A percentile compares a stretch with the other conserved stretches of the same genome.
These are phyloP conservation scores for Globisporangium megalacanthum DNA, from an alignment of 352 stramenopile genomes.

Conservation along the genomic window DNA sequence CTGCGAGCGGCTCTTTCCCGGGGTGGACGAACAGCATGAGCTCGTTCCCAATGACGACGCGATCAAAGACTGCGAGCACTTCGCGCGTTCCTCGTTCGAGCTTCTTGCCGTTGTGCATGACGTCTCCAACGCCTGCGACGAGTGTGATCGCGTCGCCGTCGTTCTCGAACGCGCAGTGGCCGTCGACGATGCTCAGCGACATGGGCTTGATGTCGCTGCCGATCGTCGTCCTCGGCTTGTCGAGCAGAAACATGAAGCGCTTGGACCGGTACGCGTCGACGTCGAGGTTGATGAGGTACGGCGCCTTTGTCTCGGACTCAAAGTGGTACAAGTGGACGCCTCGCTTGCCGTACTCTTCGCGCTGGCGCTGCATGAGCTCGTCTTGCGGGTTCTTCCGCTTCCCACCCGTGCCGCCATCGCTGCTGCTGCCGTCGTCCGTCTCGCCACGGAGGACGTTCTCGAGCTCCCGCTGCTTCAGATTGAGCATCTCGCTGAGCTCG, in stretches of 20 bases:
- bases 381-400: slow-evolving; percentile 59
- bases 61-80: slow-evolving; percentile 57
- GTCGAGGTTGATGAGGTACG: slow-evolving; percentile 93
- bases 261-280: slow-evolving; percentile 91
- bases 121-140: slow-evolving; percentile 68
- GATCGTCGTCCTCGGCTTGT: slow-evolving; percentile 44
- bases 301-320: slow-evolving; percentile 72
- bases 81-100: slow-evolving; percentile 39
- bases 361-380: slow-evolving; percentile 84
- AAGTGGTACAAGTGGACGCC: slow-evolving; percentile 89
- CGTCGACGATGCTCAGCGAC: slow-evolving; percentile 85
- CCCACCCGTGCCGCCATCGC: slow-evolving; percentile 2
- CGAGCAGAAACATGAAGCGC: slow-evolving; percentile 91
- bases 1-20: slow-evolving; percentile 28
- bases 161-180: slow-evolving; percentile 82
- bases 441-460: slow-evolving; percentile 61
- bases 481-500: slow-evolving; percentile 58
- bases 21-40: slow-evolving; percentile 82
- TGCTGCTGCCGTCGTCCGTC: slow-evolving; percentile 23
- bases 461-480: slow-evolving; percentile 66
- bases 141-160: slow-evolving; percentile 37
- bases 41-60: slow-evolving; percentile 82
- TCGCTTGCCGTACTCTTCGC: slow-evolving; percentile 88
- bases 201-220: slow-evolving; percentile 90
- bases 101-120: slow-evolving; percentile 84